Evolutionary conservation across 2,329 filamentous ascomycete species (phyloP).

Genomic region (Truncatella angustata): DNA sequence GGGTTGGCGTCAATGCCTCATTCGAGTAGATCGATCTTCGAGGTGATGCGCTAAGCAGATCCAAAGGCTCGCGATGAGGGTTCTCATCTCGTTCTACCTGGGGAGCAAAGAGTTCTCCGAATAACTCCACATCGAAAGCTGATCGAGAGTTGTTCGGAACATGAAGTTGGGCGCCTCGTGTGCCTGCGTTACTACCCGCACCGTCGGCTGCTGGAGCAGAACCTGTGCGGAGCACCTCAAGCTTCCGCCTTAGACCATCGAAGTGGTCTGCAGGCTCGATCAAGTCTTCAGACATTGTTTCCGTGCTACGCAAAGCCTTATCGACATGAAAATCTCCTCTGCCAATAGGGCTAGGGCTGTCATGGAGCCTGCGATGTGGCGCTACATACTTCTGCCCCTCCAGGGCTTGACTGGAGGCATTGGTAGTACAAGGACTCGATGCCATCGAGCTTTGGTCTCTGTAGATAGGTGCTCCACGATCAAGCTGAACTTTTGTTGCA

Average conservation of each 20-base stretch:
- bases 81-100: neutral
- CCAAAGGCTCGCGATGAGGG: neutral
- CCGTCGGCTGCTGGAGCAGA: too few relatives aligned
- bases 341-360: too few relatives aligned
- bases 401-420: neutral
- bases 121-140: neutral
- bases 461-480: neutral
- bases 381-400: neutral
- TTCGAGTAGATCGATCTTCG: too few relatives aligned
- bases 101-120: neutral
- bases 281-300: too few relatives aligned
- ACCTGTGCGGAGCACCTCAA: too few relatives aligned
- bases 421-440: slow-evolving; percentile 5
- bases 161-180: too few relatives aligned
- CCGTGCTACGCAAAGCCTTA: too few relatives aligned
- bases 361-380: neutral
- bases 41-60: neutral
- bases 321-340: too few relatives aligned
- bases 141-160: too few relatives aligned
- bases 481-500: neutral
- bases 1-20: neutral
- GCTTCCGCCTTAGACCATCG: too few relatives aligned
- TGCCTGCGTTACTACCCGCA: too few relatives aligned
- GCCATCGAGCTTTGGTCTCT: neutral
- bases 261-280: too few relatives aligned